These are phyloP conservation scores for Aspergillus sp. DNA, from an alignment of 2,329 filamentous ascomycete species.

Conservation along the genomic window DNA sequence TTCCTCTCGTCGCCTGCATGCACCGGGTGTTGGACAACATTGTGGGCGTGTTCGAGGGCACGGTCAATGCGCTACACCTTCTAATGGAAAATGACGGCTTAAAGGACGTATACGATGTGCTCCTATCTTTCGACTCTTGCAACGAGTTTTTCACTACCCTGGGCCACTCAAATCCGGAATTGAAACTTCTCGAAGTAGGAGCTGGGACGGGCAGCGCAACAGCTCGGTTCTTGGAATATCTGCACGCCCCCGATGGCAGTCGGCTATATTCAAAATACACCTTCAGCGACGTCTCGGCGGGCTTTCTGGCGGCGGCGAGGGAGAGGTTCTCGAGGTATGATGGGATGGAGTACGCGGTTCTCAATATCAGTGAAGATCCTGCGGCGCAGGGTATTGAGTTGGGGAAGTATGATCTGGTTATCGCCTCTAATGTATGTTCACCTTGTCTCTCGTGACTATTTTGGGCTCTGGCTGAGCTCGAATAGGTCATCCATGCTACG, in stretches of 20 bases:
- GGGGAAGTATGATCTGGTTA: slow-evolving; percentile 33
- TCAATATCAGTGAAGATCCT: slow-evolving; percentile 31
- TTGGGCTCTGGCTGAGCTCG: rapidly evolving
- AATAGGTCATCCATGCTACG: slow-evolving; percentile 34
- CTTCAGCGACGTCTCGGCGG: slow-evolving; percentile 33
- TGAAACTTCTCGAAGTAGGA: slow-evolving; percentile 10
- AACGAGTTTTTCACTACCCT: not conserved
- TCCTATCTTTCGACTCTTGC: not conserved
- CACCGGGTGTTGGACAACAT: not conserved
- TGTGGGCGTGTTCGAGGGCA: not conserved
- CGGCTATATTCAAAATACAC: slow-evolving; percentile 20
- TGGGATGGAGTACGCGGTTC: slow-evolving; percentile 28
- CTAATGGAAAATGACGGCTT: slow-evolving; percentile 4
- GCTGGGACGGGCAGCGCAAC: slow-evolving; percentile 10
- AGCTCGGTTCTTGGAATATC: not conserved
- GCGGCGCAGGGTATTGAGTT: slow-evolving; percentile 28
- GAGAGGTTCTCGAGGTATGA: slow-evolving; percentile 22
- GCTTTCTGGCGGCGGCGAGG: slow-evolving; percentile 29
- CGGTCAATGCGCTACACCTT: not conserved
- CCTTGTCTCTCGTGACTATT: rapidly evolving
- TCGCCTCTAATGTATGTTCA: slow-evolving; percentile 11
- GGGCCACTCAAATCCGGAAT: slow-evolving; percentile 7
- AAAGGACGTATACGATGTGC: not conserved
- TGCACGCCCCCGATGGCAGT: not conserved
- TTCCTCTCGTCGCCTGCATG: not conserved